phyloP scores from a whole-genome alignment of 2,329 filamentous ascomycete genomes.

The Xylaria sp. region DNA sequence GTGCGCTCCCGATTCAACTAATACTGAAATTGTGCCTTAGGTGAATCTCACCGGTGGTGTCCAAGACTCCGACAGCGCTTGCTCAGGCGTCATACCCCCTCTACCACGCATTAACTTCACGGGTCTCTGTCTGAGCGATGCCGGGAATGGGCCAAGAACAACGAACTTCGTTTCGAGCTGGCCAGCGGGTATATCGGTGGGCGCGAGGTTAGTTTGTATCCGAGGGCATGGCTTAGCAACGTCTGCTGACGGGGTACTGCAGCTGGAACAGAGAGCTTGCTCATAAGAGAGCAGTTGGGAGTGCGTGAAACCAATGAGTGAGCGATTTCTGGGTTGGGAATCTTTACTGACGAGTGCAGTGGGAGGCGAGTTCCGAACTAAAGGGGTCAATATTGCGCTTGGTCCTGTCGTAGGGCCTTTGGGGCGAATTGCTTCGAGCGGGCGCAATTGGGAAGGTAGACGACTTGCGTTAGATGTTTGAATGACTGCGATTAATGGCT shows the following conservation, averaged over 20 bases:
- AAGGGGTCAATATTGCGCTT: conserved; percentile 82
- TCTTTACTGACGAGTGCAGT: conserved; percentile 52
- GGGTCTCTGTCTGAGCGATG: conserved; percentile 55
- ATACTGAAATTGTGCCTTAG: conserved; percentile 27
- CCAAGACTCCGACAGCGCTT: conserved; percentile 44
- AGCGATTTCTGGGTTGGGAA: background rate
- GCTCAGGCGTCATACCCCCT: conserved; percentile 56
- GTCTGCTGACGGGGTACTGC: conserved; percentile 9
- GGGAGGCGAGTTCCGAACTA: conserved; percentile 78
- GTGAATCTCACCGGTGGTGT: conserved; percentile 54
- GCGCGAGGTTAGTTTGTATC: conserved; percentile 48
- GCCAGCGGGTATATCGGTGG: conserved; percentile 69
- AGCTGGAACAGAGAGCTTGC: conserved; percentile 79
- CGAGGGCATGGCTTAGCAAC: background rate
- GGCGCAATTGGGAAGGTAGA: conserved; percentile 72
- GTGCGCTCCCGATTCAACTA: background rate
- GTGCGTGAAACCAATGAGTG: conserved; percentile 17
- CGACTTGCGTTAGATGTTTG: too few relatives aligned
- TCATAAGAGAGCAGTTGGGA: conserved; percentile 73
- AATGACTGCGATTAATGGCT: conserved; percentile 7
- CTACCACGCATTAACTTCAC: conserved; percentile 55
- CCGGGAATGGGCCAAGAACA: conserved; percentile 47
- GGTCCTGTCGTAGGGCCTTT: conserved; percentile 79
- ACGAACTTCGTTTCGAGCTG: conserved; percentile 57
- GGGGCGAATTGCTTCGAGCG: conserved; percentile 69